phyloP scores from a whole-genome alignment of 495 filamentous ascomycete genomes.

The Trichoderma asperelloides region DNA sequence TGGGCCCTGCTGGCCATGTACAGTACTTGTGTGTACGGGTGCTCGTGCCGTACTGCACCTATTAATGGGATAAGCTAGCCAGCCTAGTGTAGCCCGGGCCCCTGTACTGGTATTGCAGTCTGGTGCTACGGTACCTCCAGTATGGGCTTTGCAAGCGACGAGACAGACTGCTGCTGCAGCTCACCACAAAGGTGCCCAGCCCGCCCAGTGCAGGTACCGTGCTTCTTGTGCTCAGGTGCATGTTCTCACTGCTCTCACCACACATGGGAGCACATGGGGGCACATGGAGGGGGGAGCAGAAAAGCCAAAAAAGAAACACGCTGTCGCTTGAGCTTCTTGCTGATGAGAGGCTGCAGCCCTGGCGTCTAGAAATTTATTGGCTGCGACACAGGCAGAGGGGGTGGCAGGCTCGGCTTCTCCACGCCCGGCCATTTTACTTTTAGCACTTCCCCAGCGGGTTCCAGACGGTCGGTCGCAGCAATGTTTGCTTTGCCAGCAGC shows the following conservation, averaged over 20 bases:
- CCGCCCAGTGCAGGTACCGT: background rate
- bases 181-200: too few relatives aligned
- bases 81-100: too few relatives aligned
- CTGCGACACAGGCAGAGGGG: background rate
- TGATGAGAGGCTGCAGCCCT: slow-evolving; percentile 5
- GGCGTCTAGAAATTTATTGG: background rate
- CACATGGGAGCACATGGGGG: background rate
- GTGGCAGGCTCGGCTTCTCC: background rate
- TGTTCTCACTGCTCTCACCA: too few relatives aligned
- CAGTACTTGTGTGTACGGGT: too few relatives aligned
- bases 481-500: background rate
- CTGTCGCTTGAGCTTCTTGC: background rate
- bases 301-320: background rate
- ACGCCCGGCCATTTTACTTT: background rate
- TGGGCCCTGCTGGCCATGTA: background rate
- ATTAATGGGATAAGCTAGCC: too few relatives aligned
- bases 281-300: background rate
- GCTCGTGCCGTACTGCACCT: too few relatives aligned
- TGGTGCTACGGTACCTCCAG: too few relatives aligned
- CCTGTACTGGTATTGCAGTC: too few relatives aligned
- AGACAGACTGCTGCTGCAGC: too few relatives aligned
- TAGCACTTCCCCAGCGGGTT: background rate
- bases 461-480: background rate
- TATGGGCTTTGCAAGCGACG: too few relatives aligned
- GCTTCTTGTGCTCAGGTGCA: background rate